Conservation (phyloP, 768 basidiomycete species). For the Cyclocybe aegerita region DNA sequence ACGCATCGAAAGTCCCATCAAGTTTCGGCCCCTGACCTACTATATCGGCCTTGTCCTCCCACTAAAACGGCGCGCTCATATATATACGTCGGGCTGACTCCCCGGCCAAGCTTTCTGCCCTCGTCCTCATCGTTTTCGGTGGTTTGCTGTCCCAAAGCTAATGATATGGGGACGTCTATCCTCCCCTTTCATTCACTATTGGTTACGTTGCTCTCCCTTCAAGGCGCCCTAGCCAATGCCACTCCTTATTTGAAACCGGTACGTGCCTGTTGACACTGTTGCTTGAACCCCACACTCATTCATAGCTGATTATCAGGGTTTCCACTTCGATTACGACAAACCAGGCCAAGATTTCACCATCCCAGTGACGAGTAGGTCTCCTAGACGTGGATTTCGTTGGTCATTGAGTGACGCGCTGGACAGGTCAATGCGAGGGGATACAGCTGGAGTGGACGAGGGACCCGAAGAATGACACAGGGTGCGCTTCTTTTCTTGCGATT, state of each 20-base stretch:
- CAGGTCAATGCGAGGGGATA: conserved; percentile 38
- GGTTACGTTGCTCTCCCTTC: conserved; percentile 11
- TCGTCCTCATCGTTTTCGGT: conserved; percentile 6
- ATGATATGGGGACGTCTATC: conserved; percentile 13
- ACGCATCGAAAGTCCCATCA: not conserved
- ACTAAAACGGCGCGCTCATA: not conserved
- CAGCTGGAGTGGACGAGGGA: conserved; percentile 34
- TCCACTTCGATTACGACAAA: conserved; percentile 34
- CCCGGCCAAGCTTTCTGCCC: not conserved
- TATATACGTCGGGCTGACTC: not conserved
- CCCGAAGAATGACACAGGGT: conserved; percentile 24
- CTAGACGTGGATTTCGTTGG: not conserved
- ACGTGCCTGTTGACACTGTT: conserved; percentile 1
- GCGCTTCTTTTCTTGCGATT: conserved; percentile 1
- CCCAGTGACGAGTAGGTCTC: conserved; percentile 30
- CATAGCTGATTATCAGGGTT: conserved; percentile 25
- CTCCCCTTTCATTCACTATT: conserved; percentile 4
- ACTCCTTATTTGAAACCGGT: conserved; percentile 26
- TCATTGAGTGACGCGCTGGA: no score
- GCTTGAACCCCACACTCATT: not conserved
- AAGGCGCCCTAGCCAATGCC: conserved; percentile 18
- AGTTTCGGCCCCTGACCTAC: conserved; percentile 7
- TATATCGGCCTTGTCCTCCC: not conserved
- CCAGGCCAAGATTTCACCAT: conserved; percentile 24
- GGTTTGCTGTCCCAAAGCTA: conserved; percentile 5